Evolutionary conservation across 225 moss, liverwort and hornwort species (phyloP), one percentile per base, ranked within the genome.

Genomic region (Anthoceros angustus): DNA sequence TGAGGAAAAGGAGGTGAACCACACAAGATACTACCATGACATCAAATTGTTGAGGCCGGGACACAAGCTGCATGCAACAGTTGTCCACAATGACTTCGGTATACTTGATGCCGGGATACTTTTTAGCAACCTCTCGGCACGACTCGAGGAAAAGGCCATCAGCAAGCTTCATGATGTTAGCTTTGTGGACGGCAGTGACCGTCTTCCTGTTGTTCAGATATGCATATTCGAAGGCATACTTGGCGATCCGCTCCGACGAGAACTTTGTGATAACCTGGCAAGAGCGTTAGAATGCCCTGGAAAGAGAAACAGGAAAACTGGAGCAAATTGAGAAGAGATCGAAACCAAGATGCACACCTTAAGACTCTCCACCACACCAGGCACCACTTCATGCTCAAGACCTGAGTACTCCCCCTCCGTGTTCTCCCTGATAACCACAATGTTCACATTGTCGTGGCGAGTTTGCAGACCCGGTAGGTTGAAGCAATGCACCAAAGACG

Each of bases 331-430:
- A 32, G 32, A 32, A 32, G 32, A 4, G 32, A 32, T 55, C 2
- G 21, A 55, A 55, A 55, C 16, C 50, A 55, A 18, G 10, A n/a
- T 2, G 70, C 41, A 67, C 86, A 98, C 98, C 92, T 98, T 98
- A 64, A 98, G 89, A 80, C 98, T 98, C 79, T 98, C 98, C 49
- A 98, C 92, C 73, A 98, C 98, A 62, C 98, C 98, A 42, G 86
- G 83, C 32, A 98, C 89, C 66, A 98, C 98, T 78, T 98, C 98
- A 72, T 98, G 98, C 84, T 98, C 98, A 67, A 98, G 77, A 71
- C 98, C 98, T 69, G 92, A 92, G 70, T 98, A 98, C 80, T 98
- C 98, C 72, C 98, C 98, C 81, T 98, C 98, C 65, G 98, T 98
- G 75, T 98, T 98, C 81, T 98, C 92, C 68, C 98, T 88, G 81